Conservation (phyloP, 148 eudicot genomes). For the Fallopia convolvulus region DNA sequence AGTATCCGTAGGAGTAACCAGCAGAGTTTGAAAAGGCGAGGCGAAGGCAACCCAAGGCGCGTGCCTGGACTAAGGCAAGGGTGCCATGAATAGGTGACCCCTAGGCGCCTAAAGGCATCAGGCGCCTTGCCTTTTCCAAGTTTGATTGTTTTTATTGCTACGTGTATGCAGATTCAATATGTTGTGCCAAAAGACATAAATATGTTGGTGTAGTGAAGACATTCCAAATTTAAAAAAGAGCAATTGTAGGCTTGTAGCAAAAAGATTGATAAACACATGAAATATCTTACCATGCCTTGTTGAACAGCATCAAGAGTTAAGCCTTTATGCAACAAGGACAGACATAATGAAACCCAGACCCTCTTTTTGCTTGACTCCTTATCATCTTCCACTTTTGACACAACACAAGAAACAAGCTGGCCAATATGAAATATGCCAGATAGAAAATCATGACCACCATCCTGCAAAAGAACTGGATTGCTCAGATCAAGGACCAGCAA, state of each 20-base stretch:
- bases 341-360: constrained; percentile 89
- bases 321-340: constrained; percentile 71
- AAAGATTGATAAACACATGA: neutral
- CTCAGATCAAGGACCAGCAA: neutral
- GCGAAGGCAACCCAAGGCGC: too few relatives aligned
- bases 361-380: constrained; percentile 70
- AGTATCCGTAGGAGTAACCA: neutral
- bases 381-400: constrained; percentile 70
- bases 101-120: too few relatives aligned
- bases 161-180: too few relatives aligned
- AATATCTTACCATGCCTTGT: constrained; percentile 83
- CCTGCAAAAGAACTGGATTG: constrained; percentile 23
- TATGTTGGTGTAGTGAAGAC: neutral
- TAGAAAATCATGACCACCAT: constrained; percentile 39
- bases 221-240: neutral
- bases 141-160: too few relatives aligned
- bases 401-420: constrained; percentile 82
- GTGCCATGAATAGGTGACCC: too few relatives aligned
- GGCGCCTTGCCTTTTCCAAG: too few relatives aligned
- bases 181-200: neutral
- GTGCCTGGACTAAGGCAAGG: too few relatives aligned
- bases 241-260: neutral
- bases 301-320: constrained; percentile 73
- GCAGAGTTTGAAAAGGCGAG: too few relatives aligned
- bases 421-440: constrained; percentile 63